phyloP scores from a whole-genome alignment of 2,329 filamentous ascomycete species.

The Pseudogymnoascus sp. region DNA sequence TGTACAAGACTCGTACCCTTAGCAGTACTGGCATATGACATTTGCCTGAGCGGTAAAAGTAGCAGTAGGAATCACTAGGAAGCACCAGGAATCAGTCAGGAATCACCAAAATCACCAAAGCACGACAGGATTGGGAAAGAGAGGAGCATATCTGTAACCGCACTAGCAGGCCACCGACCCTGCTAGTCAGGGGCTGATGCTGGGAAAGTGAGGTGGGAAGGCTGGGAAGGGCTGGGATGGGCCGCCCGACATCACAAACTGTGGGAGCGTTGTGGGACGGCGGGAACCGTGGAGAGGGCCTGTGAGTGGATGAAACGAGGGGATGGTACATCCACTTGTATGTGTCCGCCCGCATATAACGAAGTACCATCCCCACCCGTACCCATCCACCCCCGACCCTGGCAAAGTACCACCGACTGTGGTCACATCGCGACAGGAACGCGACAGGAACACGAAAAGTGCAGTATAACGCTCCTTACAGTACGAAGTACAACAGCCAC shows the following conservation, averaged over 20 bases:
- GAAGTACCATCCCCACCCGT: not conserved
- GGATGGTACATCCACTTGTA: not conserved
- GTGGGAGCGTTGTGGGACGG: not conserved
- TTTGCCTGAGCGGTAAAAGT: not conserved
- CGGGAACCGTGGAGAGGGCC: not conserved
- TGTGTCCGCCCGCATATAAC: not conserved
- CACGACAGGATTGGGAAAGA: not conserved
- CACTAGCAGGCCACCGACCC: not conserved
- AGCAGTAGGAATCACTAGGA: not conserved
- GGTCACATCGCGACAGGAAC: not conserved
- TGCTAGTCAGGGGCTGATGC: slow-evolving; percentile 3
- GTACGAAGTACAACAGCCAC: not conserved
- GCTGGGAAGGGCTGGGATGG: not conserved
- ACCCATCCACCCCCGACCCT: not conserved
- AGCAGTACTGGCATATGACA: not conserved
- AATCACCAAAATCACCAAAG: not conserved
- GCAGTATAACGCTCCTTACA: not conserved
- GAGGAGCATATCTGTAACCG: not conserved
- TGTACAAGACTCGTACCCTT: not conserved
- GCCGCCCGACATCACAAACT: not conserved
- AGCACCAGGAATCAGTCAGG: not conserved
- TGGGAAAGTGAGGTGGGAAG: not conserved
- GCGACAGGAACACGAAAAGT: not conserved
- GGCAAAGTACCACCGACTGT: not conserved
- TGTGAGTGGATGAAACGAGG: not conserved